These are phyloP conservation scores for Aureobasidium mangrovei DNA, from an alignment of 2,329 filamentous ascomycete species.

Conservation along the genomic window DNA sequence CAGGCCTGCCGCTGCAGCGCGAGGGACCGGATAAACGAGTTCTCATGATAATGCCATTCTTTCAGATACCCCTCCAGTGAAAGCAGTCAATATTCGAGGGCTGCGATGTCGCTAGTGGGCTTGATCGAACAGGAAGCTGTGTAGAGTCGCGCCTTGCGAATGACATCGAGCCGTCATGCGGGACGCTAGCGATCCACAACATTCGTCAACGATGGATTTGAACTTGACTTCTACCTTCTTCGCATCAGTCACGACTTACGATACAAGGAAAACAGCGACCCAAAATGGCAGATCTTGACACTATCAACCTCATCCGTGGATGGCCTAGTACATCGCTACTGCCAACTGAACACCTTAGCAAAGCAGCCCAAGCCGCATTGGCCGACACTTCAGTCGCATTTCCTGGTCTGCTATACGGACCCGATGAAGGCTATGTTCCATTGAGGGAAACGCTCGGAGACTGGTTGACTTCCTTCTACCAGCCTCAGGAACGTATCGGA, in stretches of 20 bases:
- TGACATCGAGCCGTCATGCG: too few species aligned
- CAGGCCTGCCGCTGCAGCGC: too few species aligned
- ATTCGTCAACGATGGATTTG: too few species aligned
- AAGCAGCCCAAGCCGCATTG: slow-evolving; percentile 53
- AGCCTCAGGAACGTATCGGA: slow-evolving; percentile 34
- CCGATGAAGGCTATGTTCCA: slow-evolving; percentile 65
- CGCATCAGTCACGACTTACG: not conserved
- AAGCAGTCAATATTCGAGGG: too few species aligned
- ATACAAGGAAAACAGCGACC: not conserved
- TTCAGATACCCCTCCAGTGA: too few species aligned
- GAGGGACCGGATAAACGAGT: too few species aligned
- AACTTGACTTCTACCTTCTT: not conserved
- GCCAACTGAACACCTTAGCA: slow-evolving; percentile 53
- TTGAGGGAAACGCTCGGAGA: slow-evolving; percentile 58
- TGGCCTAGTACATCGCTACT: slow-evolving; percentile 60
- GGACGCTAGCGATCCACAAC: too few species aligned
- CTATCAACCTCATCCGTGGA: slow-evolving; percentile 58
- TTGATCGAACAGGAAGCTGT: too few species aligned
- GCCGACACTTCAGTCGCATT: slow-evolving; percentile 49
- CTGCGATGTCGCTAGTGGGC: too few species aligned
- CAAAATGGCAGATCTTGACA: slow-evolving; percentile 13
- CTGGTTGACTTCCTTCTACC: slow-evolving; percentile 62
- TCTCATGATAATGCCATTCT: too few species aligned
- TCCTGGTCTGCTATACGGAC: slow-evolving; percentile 68
- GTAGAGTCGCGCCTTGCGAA: too few species aligned